phyloP scores from a whole-genome alignment of 2,329 filamentous ascomycete genomes.

The Fusarium protoensiforme region DNA sequence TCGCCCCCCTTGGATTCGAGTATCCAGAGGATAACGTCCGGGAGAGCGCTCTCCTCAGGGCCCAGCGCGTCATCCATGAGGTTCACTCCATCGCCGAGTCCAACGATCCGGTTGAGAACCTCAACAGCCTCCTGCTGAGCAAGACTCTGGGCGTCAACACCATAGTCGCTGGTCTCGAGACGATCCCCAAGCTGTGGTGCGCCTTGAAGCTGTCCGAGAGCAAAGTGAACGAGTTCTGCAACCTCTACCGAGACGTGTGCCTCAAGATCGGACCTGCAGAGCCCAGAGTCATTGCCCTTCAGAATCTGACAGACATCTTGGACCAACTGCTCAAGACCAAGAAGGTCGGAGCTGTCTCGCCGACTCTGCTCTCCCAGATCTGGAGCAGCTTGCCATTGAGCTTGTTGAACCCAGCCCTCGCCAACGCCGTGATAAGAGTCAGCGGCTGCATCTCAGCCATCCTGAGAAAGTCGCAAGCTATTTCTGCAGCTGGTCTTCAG shows the following conservation, averaged over 20 bases:
- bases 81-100: conserved; percentile 49
- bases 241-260: conserved; percentile 57
- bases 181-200: conserved; percentile 47
- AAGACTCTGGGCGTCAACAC: conserved; percentile 47
- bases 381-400: conserved; percentile 54
- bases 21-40: conserved; percentile 23
- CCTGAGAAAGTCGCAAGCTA: conserved; percentile 36
- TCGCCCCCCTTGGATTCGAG: conserved; percentile 33
- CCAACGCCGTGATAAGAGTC: conserved; percentile 60
- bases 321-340: conserved; percentile 51
- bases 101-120: conserved; percentile 31
- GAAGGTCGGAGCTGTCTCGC: conserved; percentile 45
- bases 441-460: conserved; percentile 59
- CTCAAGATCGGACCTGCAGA: conserved; percentile 53
- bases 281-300: conserved; percentile 59
- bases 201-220: conserved; percentile 36
- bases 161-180: conserved; percentile 51
- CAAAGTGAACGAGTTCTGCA: conserved; percentile 49
- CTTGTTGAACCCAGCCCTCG: conserved; percentile 59
- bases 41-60: conserved; percentile 53
- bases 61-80: conserved; percentile 50
- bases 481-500: conserved; percentile 36
- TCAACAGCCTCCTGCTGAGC: conserved; percentile 44
- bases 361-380: conserved; percentile 49
- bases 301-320: conserved; percentile 59